phyloP scores from a whole-genome alignment of 169 alveolate genomes.

The Plasmodium chabaudi region DNA sequence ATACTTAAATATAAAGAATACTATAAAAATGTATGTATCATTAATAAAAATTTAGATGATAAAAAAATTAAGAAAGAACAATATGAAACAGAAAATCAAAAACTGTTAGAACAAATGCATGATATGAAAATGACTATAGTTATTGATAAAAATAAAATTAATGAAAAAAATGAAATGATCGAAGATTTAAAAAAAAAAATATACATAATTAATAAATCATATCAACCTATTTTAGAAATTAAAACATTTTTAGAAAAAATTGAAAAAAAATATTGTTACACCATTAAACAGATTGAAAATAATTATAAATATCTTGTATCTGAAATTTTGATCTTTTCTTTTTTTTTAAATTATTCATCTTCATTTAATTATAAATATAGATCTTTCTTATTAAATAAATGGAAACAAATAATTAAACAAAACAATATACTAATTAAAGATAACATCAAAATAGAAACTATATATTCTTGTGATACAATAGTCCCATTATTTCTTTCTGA shows the following conservation, averaged over 20 bases:
- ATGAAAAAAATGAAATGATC: conserved; percentile 16
- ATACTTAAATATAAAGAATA: conserved; percentile 60
- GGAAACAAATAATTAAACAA: conserved; percentile 66
- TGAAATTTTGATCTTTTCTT: conserved; percentile 60
- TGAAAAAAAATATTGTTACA: conserved; percentile 43
- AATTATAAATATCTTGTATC: conserved; percentile 66
- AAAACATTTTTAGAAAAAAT: conserved; percentile 50
- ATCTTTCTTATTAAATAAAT: conserved; percentile 28
- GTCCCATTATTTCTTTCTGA: conserved; percentile 62
- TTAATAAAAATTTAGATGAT: conserved; percentile 14
- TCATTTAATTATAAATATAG: conserved; percentile 64
- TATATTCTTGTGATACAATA: conserved; percentile 62
- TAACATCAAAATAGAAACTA: conserved; percentile 44
- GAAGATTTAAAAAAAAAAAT: conserved; percentile 67
- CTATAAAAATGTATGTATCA: conserved; percentile 24
- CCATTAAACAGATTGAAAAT: conserved; percentile 46
- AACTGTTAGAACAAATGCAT: conserved; percentile 30
- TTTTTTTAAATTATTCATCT: conserved; percentile 59
- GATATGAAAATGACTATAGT: conserved; percentile 20
- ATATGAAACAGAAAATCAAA: conserved; percentile 47
- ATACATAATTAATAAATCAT: conserved; percentile 45
- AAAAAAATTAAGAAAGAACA: conserved; percentile 48
- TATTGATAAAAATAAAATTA: conserved; percentile 28
- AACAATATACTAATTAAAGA: conserved; percentile 50
- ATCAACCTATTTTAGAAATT: conserved; percentile 47